Percentiles rank a stretch among this genome's conserved stretches.
phyloP scores from a whole-genome alignment of 345 rosid species.

The Hevea brasiliensis region DNA sequence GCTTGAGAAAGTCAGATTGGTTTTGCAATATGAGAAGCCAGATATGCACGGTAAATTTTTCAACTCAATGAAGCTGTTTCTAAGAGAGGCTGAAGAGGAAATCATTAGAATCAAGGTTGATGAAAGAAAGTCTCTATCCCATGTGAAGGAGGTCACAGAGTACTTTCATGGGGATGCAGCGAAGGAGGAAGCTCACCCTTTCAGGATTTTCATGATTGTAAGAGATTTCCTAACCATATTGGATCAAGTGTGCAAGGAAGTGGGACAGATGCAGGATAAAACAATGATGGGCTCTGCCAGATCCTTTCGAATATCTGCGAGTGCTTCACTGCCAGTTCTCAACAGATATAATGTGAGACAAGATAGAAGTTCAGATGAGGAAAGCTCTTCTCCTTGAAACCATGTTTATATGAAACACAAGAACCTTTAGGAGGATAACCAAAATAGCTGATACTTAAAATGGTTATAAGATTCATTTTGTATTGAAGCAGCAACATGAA shows the following conservation, averaged over 20 bases:
- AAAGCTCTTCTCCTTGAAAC: conserved; percentile 70
- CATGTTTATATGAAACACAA: conserved; percentile 13
- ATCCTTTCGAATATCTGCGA: conserved; percentile 78
- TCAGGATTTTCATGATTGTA: conserved; percentile 85
- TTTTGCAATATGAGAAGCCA: conserved; percentile 66
- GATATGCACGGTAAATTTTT: conserved; percentile 69
- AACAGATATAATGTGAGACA: conserved; percentile 62
- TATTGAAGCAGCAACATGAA: conserved; percentile 3
- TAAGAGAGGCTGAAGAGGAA: conserved; percentile 78
- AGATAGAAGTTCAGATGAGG: conserved; percentile 76
- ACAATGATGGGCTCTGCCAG: conserved; percentile 74
- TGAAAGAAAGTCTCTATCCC: conserved; percentile 68
- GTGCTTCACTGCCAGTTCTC: conserved; percentile 80
- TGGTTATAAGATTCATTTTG: not conserved
- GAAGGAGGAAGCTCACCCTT: conserved; percentile 93
- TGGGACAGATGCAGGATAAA: conserved; percentile 78
- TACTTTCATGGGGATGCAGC: conserved; percentile 86
- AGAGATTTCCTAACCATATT: conserved; percentile 75
- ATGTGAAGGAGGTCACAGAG: conserved; percentile 87
- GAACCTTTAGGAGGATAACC: conserved; percentile 7
- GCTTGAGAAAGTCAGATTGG: conserved; percentile 68
- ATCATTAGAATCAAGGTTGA: conserved; percentile 61
- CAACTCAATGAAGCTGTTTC: conserved; percentile 62
- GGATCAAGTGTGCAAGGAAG: conserved; percentile 96
- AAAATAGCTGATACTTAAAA: not conserved